These are phyloP conservation scores for Amaranthus hypochondriacus DNA, from an alignment of 148 eudicot genomes.

Conservation along the genomic window DNA sequence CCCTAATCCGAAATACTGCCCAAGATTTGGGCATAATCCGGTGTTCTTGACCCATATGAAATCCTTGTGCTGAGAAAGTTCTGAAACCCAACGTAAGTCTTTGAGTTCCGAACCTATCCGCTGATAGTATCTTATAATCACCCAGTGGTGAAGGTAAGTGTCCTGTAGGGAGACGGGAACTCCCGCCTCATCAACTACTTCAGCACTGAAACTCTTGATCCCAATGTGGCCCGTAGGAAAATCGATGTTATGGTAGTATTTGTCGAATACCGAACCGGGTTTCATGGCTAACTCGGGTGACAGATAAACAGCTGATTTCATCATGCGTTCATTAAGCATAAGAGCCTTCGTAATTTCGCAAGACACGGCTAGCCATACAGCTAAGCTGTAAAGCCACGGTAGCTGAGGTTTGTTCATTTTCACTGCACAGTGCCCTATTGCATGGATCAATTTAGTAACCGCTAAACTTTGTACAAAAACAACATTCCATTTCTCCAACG, in stretches of 20 bases:
- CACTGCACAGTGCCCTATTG: neutral
- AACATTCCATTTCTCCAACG: no score
- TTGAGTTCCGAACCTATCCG: conserved; percentile 36
- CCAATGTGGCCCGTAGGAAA: conserved; percentile 81
- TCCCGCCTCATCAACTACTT: conserved; percentile 78
- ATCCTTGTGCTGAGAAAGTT: conserved; percentile 31
- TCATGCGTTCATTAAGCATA: conserved; percentile 18
- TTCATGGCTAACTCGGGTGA: conserved; percentile 60
- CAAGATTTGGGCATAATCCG: conserved; percentile 45
- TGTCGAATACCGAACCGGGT: conserved; percentile 70
- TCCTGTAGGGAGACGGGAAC: conserved; percentile 69
- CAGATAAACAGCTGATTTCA: conserved; percentile 43
- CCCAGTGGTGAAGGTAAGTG: conserved; percentile 91
- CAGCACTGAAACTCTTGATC: conserved; percentile 69
- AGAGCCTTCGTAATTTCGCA: conserved; percentile 28
- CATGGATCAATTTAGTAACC: neutral
- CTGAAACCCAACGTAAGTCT: conserved; percentile 11
- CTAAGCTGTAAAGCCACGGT: conserved; percentile 24
- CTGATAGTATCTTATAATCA: conserved; percentile 44
- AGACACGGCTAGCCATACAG: conserved; percentile 22
- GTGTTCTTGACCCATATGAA: conserved; percentile 29
- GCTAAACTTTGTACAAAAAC: no score
- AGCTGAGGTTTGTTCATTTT: conserved; percentile 30
- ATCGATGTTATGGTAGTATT: conserved; percentile 49
- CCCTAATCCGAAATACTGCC: conserved; percentile 80